Percentiles rank a stretch among this genome's conserved stretches.
These are phyloP conservation scores for Rhytidhysteron rufulum DNA, from an alignment of 2,329 filamentous ascomycete genomes.

Conservation along the genomic window DNA sequence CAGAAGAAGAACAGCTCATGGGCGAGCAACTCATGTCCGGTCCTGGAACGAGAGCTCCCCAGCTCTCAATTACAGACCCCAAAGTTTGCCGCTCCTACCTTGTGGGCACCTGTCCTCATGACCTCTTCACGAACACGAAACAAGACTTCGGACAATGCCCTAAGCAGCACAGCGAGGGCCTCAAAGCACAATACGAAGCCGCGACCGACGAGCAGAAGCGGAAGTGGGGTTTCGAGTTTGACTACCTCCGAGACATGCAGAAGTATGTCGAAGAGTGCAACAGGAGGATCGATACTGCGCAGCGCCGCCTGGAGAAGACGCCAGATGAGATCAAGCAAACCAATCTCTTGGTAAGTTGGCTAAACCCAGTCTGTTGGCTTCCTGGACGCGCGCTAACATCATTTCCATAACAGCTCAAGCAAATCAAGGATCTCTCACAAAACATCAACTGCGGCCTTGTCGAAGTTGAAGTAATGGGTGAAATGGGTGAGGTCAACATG, in stretches of 20 bases:
- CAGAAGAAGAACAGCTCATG: constrained; percentile 73
- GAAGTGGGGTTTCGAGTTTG: constrained; percentile 87
- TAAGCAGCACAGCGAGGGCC: constrained; percentile 80
- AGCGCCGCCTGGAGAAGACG: constrained; percentile 90
- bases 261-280: constrained; percentile 98
- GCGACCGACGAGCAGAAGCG: constrained; percentile 68
- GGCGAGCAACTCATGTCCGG: constrained; percentile 72
- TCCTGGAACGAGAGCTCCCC: constrained; percentile 68
- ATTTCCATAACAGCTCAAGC: constrained; percentile 57
- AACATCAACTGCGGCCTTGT: constrained; percentile 78
- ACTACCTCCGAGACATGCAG: constrained; percentile 93
- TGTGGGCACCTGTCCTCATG: constrained; percentile 90
- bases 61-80: constrained; percentile 83
- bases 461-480: constrained; percentile 81
- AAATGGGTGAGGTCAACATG: constrained; percentile 73
- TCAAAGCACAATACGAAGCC: constrained; percentile 84
- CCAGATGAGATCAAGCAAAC: constrained; percentile 96
- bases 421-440: constrained; percentile 74
- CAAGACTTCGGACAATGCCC: constrained; percentile 90
- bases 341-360: constrained; percentile 71
- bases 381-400: neutral
- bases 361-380: neutral
- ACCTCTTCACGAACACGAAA: constrained; percentile 99
- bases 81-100: constrained; percentile 96
- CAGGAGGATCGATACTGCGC: constrained; percentile 82